phyloP scores from a whole-genome alignment of 2,329 filamentous ascomycete genomes.

The Leptographium galeiforme region DNA sequence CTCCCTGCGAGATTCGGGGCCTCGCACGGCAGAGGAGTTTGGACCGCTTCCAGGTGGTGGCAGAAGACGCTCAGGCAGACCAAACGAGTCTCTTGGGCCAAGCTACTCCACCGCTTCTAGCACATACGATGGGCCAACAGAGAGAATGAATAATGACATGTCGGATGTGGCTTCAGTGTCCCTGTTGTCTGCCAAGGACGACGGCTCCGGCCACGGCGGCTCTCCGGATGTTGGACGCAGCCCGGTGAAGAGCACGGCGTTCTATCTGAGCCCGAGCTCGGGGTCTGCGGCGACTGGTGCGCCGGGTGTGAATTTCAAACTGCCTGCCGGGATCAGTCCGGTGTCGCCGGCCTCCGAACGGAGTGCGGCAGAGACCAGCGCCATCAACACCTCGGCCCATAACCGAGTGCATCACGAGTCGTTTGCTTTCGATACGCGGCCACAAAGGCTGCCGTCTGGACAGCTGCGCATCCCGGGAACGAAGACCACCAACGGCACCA shows the following conservation, averaged over 20 bases:
- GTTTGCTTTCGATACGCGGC: conserved; percentile 32
- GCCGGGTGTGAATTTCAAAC: conserved; percentile 4
- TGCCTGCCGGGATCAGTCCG: conserved; percentile 14
- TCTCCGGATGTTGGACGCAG: conserved; percentile 30
- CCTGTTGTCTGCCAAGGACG: conserved; percentile 25
- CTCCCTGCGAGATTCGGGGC: conserved; percentile 24
- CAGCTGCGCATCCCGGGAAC: conserved; percentile 42
- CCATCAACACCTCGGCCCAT: conserved; percentile 45
- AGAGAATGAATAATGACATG: conserved; percentile 13
- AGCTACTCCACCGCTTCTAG: conserved; percentile 22
- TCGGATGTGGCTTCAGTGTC: conserved; percentile 17
- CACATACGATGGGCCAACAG: conserved; percentile 23
- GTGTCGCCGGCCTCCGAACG: background rate
- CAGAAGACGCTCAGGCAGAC: conserved; percentile 23
- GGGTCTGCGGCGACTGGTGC: background rate
- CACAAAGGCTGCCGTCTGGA: conserved; percentile 31
- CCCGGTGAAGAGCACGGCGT: conserved; percentile 22
- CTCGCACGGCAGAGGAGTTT: conserved; percentile 29
- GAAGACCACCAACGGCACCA: conserved; percentile 40
- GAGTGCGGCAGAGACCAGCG: conserved; percentile 41
- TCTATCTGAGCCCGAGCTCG: conserved; percentile 12
- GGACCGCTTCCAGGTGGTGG: conserved; percentile 24
- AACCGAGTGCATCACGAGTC: conserved; percentile 44
- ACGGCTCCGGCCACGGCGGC: conserved; percentile 30
- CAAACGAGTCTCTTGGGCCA: conserved; percentile 17